These are phyloP conservation scores for Aspergillus udagawae DNA, from an alignment of 2,329 filamentous ascomycete genomes.

Conservation along the genomic window DNA sequence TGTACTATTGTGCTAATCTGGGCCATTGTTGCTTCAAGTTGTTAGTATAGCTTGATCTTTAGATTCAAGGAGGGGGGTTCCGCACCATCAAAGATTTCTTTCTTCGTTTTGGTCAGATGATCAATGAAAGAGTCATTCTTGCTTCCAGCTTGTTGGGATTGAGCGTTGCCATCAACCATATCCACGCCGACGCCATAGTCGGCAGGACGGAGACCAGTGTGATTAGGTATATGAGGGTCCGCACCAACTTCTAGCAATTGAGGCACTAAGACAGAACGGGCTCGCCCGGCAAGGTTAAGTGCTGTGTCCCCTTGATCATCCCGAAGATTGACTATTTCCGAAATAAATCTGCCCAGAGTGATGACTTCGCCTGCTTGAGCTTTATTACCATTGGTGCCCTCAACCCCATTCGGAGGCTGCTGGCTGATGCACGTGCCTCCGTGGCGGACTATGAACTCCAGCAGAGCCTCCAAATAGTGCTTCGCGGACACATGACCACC, in stretches of 20 bases:
- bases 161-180: conserved; percentile 47
- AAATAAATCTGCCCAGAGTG: conserved; percentile 88
- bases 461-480: conserved; percentile 89
- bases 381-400: conserved; percentile 20
- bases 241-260: conserved; percentile 93
- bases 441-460: conserved; percentile 91
- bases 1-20: conserved; percentile 63
- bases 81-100: conserved; percentile 44
- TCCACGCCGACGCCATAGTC: conserved; percentile 89
- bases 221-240: conserved; percentile 86
- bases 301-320: conserved; percentile 95
- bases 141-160: conserved; percentile 43
- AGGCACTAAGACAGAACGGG: conserved; percentile 96
- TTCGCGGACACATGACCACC: conserved; percentile 79
- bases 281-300: conserved; percentile 86
- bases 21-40: conserved; percentile 31
- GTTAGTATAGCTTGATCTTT: conserved; percentile 31
- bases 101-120: conserved; percentile 43
- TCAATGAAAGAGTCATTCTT: conserved; percentile 40
- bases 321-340: conserved; percentile 91
- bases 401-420: conserved; percentile 30
- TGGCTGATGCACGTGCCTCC: conserved; percentile 61
- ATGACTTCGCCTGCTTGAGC: conserved; percentile 58
- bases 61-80: neutral
- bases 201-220: conserved; percentile 80